A percentile compares a stretch with the other conserved stretches of the same genome.
These are phyloP conservation scores for Malus sylvestris DNA, from an alignment of 306 rosid genomes.

Conservation along the genomic window DNA sequence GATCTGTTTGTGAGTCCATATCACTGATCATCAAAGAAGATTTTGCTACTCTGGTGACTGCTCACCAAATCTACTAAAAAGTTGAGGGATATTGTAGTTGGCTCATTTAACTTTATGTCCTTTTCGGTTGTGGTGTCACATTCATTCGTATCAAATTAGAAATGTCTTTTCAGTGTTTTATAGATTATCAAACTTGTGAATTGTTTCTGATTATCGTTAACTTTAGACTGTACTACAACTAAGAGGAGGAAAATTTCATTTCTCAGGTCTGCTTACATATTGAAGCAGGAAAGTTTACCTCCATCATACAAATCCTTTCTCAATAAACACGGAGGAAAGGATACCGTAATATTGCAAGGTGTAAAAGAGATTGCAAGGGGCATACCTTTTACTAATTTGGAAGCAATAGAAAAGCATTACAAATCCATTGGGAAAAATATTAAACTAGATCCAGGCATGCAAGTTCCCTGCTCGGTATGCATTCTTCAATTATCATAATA, in stretches of 20 bases:
- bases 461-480: conserved; percentile 90
- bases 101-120: background rate
- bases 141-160: background rate
- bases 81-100: background rate
- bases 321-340: conserved; percentile 93
- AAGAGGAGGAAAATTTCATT: background rate
- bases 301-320: conserved; percentile 90
- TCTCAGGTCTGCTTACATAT: conserved; percentile 88
- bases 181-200: background rate
- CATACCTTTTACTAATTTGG: conserved; percentile 57
- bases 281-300: conserved; percentile 94
- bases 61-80: background rate
- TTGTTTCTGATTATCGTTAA: background rate
- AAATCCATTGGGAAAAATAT: conserved; percentile 42
- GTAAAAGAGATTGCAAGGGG: conserved; percentile 72
- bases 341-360: conserved; percentile 56
- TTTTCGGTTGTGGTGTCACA: background rate
- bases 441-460: conserved; percentile 66
- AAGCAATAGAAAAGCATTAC: conserved; percentile 60
- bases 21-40: background rate
- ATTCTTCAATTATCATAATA: conserved; percentile 8
- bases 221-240: background rate
- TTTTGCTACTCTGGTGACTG: background rate
- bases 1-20: background rate
- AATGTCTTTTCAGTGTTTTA: background rate